Evolutionary conservation across 1,284 basidiomycete genomes (phyloP).

Genomic region (Ustilago curta): DNA sequence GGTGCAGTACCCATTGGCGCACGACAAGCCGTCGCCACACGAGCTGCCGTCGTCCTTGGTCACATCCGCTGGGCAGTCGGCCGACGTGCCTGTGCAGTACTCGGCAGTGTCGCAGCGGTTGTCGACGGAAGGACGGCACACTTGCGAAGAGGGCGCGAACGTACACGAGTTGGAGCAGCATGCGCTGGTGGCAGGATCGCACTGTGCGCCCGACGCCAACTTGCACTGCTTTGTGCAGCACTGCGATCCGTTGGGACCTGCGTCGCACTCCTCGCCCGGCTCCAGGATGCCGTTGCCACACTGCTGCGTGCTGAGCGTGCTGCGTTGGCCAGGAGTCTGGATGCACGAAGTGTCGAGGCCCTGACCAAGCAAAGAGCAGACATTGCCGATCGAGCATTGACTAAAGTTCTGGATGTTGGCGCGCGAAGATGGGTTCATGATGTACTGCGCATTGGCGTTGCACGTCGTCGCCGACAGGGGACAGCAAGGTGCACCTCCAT

Average conservation of each 20-base stretch:
- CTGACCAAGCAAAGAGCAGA: constrained; percentile 74
- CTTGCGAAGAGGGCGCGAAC: constrained; percentile 75
- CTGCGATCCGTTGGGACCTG: constrained; percentile 76
- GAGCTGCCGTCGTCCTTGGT: constrained; percentile 77
- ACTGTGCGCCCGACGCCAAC: constrained; percentile 79
- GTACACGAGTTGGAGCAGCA: constrained; percentile 82
- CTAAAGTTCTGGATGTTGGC: constrained; percentile 51
- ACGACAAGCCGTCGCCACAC: constrained; percentile 74
- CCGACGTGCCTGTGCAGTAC: constrained; percentile 80
- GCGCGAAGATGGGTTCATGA: constrained; percentile 54
- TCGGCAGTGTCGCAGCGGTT: constrained; percentile 81
- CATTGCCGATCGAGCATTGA: constrained; percentile 83
- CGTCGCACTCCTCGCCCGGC: constrained; percentile 86
- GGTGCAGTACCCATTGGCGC: constrained; percentile 86
- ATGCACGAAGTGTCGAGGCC: constrained; percentile 69
- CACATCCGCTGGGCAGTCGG: constrained; percentile 79
- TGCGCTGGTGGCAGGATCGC: constrained; percentile 81
- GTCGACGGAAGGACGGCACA: constrained; percentile 81
- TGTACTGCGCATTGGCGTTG: constrained; percentile 73
- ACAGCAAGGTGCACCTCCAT: constrained; percentile 75
- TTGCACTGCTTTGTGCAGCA: constrained; percentile 86
- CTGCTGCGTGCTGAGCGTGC: constrained; percentile 60
- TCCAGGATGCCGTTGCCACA: constrained; percentile 72
- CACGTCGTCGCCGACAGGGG: constrained; percentile 77
- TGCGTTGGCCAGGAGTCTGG: constrained; percentile 45